A percentile compares a stretch with the other conserved stretches of the same genome.
Conservation (phyloP, 148 eudicot species). For the Rheum nobile region DNA sequence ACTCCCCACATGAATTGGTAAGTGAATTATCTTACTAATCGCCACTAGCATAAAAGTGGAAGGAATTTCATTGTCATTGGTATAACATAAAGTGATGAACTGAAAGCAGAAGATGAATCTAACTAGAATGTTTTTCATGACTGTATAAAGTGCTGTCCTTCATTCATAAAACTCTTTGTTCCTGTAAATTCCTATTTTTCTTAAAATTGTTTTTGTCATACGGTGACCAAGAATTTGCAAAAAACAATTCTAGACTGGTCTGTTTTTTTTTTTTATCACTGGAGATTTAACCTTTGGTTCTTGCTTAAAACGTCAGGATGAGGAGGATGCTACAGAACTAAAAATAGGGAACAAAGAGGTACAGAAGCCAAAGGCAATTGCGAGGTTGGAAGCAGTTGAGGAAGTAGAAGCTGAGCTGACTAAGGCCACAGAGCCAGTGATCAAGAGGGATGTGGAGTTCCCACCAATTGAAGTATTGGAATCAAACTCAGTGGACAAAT, state of each 20-base stretch:
- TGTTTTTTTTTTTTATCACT: background rate
- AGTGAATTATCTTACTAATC: slow-evolving; percentile 4
- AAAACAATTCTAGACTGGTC: background rate
- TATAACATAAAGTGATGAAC: background rate
- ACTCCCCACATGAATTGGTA: background rate
- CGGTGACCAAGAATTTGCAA: background rate
- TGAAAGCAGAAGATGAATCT: background rate
- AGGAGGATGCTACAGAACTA: background rate
- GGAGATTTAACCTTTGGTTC: background rate
- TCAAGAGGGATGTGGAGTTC: slow-evolving; percentile 2
- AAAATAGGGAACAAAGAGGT: background rate
- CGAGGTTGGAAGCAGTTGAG: background rate
- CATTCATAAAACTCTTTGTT: background rate
- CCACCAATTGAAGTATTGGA: slow-evolving; percentile 14
- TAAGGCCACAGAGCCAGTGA: slow-evolving; percentile 9
- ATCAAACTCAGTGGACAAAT: slow-evolving; percentile 11
- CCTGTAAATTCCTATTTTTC: background rate
- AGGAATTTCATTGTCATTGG: background rate
- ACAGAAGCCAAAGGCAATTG: background rate
- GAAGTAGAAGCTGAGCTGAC: background rate
- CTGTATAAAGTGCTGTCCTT: background rate
- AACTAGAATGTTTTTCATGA: background rate
- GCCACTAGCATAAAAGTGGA: slow-evolving; percentile 12
- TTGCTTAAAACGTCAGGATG: background rate
- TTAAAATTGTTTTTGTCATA: background rate